Evolutionary conservation across 129 eudicot species (phyloP), one percentile per base, ranked within the genome.

Genomic region (Artemisia tridentata): DNA sequence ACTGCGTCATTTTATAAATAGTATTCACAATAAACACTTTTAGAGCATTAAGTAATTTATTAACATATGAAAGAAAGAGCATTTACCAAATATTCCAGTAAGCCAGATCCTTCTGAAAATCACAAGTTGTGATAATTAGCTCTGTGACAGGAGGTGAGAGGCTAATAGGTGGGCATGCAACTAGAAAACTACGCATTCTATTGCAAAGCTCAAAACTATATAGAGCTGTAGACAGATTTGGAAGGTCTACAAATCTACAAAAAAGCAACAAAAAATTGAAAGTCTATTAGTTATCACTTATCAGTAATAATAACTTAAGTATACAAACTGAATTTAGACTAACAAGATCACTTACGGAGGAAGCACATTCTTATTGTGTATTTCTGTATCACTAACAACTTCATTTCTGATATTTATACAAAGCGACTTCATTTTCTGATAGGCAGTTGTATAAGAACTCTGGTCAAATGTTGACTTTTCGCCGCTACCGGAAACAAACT

Each of bases 191-290:
- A 46, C 89, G 85, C 59, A 85, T 68, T 79, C 95, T 81, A 68
- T 71, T 85, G 71, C 75, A 83, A 23, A 90, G 88, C 79, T 85
- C 97, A 11, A 82, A 58, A 73, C 91, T 87, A 72, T 90, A 90
- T 65, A 87, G 83, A 47, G 95, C 63, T 45, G 97, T 68, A 27
- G 91, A 79, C 50, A 90, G 87, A 78, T 87, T 85, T 1, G 97
- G 95, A 50, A 90, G 95, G 80, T 90, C 97, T 72, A 90, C 6
- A 65, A 90, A 90, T 59, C 97, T 90, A 78, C 49, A 65, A 77
- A 52, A n/a, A 29, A n/a, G 20, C 19, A 27, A 48, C 25, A 63
- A 17, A 61, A 38, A 0, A 1, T 27, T 50, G n/a, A 15, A 53
- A 53, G 23, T 41, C 55, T 23, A 43, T 68, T 46, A 50, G 50